phyloP scores from a whole-genome alignment of 2,329 filamentous ascomycete genomes.

The Epichloe brachyelytri region DNA sequence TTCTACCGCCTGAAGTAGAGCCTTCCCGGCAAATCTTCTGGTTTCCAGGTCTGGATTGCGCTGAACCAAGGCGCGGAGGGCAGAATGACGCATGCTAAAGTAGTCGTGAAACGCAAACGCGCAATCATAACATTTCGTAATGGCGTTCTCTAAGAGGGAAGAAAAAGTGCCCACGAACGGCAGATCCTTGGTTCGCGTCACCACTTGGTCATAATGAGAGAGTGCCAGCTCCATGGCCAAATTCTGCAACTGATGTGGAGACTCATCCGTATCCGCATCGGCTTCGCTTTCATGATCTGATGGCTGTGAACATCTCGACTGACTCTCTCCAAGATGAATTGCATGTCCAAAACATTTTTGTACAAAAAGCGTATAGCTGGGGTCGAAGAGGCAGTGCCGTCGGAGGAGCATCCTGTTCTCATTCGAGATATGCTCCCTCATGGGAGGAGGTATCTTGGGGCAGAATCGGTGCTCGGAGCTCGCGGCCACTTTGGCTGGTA shows the following conservation, averaged over 20 bases:
- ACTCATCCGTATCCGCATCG: neutral
- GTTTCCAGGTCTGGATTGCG: slow-evolving; percentile 43
- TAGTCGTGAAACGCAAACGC: slow-evolving; percentile 49
- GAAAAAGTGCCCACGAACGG: slow-evolving; percentile 48
- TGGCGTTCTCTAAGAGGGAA: slow-evolving; percentile 32
- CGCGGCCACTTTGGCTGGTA: neutral
- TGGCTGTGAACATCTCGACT: neutral
- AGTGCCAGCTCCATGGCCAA: slow-evolving; percentile 42
- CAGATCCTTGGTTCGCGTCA: slow-evolving; percentile 56
- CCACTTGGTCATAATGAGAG: slow-evolving; percentile 62
- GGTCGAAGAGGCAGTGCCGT: slow-evolving; percentile 69
- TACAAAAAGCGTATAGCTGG: slow-evolving; percentile 55
- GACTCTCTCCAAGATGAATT: slow-evolving; percentile 29
- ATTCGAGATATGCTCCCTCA: slow-evolving; percentile 47
- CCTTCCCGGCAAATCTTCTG: slow-evolving; percentile 36
- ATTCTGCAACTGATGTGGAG: slow-evolving; percentile 25
- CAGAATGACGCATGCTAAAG: slow-evolving; percentile 39
- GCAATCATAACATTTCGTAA: slow-evolving; percentile 36
- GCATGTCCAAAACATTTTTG: slow-evolving; percentile 46
- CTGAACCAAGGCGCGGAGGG: slow-evolving; percentile 53
- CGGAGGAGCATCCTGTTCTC: slow-evolving; percentile 65
- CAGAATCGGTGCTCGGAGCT: slow-evolving; percentile 14
- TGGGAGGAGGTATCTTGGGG: slow-evolving; percentile 30
- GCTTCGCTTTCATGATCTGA: neutral
- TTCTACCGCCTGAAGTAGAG: slow-evolving; percentile 39